Percentiles rank a stretch among this genome's conserved stretches.
These are phyloP conservation scores for Candida cerambycidarum DNA, from an alignment of 805 yeast genomes.

Conservation along the genomic window DNA sequence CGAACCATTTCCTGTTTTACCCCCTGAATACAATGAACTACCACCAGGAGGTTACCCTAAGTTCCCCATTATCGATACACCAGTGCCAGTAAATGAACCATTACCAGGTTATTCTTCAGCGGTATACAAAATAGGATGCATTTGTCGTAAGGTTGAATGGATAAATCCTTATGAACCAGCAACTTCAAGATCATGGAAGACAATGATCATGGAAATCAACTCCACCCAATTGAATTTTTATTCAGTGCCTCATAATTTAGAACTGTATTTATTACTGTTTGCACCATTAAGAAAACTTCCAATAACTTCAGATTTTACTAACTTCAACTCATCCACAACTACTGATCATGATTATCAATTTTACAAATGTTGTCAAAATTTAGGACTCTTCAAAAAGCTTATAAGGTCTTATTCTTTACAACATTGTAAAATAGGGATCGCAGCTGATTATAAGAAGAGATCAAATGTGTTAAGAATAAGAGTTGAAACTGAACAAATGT, in stretches of 20 bases:
- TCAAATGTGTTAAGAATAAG: conserved; percentile 71
- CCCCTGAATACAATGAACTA: conserved; percentile 36
- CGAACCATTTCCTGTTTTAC: conserved; percentile 39
- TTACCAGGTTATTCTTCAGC: conserved; percentile 72
- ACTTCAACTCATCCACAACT: conserved; percentile 22
- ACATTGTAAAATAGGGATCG: conserved; percentile 79
- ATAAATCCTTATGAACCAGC: conserved; percentile 73
- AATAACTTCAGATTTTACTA: conserved; percentile 3
- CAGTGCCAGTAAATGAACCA: conserved; percentile 24
- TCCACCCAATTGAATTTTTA: conserved; percentile 83
- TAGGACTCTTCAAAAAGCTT: conserved; percentile 33
- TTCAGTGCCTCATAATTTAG: conserved; percentile 33
- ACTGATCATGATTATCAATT: conserved; percentile 28
- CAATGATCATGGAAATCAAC: conserved; percentile 69
- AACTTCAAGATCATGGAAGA: conserved; percentile 67
- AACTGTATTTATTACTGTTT: conserved; percentile 25
- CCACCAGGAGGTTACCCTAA: conserved; percentile 48
- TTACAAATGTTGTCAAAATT: conserved; percentile 22
- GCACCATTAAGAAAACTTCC: conserved; percentile 10
- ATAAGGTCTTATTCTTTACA: conserved; percentile 77
- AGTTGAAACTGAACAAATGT: conserved; percentile 78
- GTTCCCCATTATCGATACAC: conserved; percentile 25
- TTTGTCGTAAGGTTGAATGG: conserved; percentile 72
- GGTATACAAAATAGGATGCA: conserved; percentile 55
- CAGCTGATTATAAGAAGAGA: conserved; percentile 76